Percentiles rank a stretch among this genome's conserved stretches.
These are phyloP conservation scores for Beauveria scarabaeidicola DNA, from an alignment of 2,329 filamentous ascomycete species.

Conservation along the genomic window DNA sequence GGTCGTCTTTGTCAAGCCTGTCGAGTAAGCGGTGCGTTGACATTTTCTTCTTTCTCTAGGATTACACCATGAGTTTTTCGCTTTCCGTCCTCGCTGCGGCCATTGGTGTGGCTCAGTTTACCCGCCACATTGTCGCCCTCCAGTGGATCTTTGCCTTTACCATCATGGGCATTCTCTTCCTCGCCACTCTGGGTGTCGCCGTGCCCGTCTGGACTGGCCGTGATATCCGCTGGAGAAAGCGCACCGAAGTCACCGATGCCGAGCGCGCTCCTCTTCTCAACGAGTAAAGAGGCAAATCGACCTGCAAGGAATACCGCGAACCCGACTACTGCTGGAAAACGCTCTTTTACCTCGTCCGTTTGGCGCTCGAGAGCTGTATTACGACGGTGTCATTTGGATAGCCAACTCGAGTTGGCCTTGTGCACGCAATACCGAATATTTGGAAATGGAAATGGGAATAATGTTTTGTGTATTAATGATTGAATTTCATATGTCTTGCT, in stretches of 20 bases:
- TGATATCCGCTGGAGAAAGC: slow-evolving; percentile 41
- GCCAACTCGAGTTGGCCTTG: not conserved
- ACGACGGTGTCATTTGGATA: not conserved
- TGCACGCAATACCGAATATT: not conserved
- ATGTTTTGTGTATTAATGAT: not conserved
- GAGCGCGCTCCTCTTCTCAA: slow-evolving; percentile 55
- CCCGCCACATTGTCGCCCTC: slow-evolving; percentile 62
- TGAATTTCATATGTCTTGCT: not conserved
- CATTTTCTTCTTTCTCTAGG: slow-evolving; percentile 27
- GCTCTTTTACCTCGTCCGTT: not conserved
- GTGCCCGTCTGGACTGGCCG: slow-evolving; percentile 55
- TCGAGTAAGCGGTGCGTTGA: not conserved
- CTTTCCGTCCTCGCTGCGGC: slow-evolving; percentile 65
- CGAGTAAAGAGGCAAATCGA: slow-evolving; percentile 17
- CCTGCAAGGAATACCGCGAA: not conserved
- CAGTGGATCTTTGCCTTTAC: slow-evolving; percentile 91
- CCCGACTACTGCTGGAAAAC: not conserved
- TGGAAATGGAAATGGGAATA: not conserved
- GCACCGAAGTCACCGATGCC: slow-evolving; percentile 33
- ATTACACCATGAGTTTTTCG: slow-evolving; percentile 71
- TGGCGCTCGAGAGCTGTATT: not conserved
- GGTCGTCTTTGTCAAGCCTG: too few relatives aligned
- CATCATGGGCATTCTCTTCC: slow-evolving; percentile 68
- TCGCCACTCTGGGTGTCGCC: slow-evolving; percentile 57
- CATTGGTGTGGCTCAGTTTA: slow-evolving; percentile 70